These are phyloP conservation scores for Thielaviopsis musarum DNA, from an alignment of 2,329 filamentous ascomycete genomes.

Conservation along the genomic window DNA sequence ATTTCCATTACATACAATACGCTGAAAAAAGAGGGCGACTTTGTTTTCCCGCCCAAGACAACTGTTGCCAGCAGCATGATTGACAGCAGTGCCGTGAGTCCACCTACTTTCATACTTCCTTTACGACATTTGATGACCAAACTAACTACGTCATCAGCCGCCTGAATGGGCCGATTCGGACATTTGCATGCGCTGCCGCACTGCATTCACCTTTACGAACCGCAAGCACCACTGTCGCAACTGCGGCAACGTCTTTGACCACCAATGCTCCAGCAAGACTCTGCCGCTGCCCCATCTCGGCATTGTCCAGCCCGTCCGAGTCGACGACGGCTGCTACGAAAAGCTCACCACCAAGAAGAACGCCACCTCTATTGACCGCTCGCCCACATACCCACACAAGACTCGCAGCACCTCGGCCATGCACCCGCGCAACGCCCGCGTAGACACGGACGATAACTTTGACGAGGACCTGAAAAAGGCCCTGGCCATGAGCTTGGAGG, in stretches of 20 bases:
- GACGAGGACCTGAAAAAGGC: conserved; percentile 91
- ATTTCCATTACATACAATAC: conserved; percentile 74
- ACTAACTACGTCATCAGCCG: conserved; percentile 35
- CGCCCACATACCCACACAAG: conserved; percentile 38
- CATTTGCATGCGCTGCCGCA: conserved; percentile 95
- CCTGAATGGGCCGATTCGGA: conserved; percentile 97
- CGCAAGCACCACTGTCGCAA: conserved; percentile 97
- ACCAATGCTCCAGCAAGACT: conserved; percentile 80
- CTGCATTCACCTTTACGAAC: conserved; percentile 92
- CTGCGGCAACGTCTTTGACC: conserved; percentile 94
- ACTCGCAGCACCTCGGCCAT: conserved; percentile 51
- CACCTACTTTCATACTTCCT: too few species aligned
- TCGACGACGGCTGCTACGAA: conserved; percentile 88
- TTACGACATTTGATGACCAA: too few species aligned
- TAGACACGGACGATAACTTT: conserved; percentile 59
- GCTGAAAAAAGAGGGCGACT: conserved; percentile 62
- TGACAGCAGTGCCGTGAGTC: conserved; percentile 82
- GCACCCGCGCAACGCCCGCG: conserved; percentile 77
- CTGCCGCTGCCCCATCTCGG: conserved; percentile 82
- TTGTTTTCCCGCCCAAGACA: conserved; percentile 71
- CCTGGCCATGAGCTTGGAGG: conserved; percentile 91
- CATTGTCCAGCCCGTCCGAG: conserved; percentile 77
- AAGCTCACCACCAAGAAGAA: conserved; percentile 61
- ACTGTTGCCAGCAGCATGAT: conserved; percentile 93
- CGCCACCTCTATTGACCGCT: conserved; percentile 30